A percentile compares a stretch with the other conserved stretches of the same genome.
These are phyloP conservation scores for Bruguiera parviflora DNA, from an alignment of 345 rosid species.

Conservation along the genomic window DNA sequence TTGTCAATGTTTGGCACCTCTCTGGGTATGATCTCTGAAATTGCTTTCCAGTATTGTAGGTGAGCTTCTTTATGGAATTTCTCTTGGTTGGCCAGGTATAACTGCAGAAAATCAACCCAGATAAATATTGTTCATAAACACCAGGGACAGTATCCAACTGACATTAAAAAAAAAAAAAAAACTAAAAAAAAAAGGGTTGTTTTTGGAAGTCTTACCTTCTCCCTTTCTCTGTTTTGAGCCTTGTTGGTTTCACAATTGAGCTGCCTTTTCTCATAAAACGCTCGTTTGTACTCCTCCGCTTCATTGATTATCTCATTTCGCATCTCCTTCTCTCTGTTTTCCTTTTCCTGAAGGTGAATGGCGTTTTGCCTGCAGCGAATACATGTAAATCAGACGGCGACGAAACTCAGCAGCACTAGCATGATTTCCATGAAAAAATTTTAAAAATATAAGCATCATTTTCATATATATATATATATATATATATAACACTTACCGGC, in stretches of 20 bases:
- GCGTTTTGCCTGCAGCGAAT: too few species aligned
- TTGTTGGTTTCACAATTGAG: constrained; percentile 64
- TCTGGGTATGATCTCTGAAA: constrained; percentile 36
- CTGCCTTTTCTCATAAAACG: constrained; percentile 33
- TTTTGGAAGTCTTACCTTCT: constrained; percentile 50
- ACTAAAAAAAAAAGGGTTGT: neutral
- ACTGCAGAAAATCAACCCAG: constrained; percentile 34
- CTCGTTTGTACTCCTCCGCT: constrained; percentile 17
- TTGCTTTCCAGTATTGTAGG: too few species aligned
- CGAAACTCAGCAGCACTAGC: too few species aligned
- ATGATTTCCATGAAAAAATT: too few species aligned
- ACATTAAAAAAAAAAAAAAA: neutral
- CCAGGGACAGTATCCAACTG: too few species aligned
- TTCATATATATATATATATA: too few species aligned
- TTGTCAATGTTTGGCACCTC: constrained; percentile 87
- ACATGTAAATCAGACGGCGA: too few species aligned
- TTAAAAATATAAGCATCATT: too few species aligned
- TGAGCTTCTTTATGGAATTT: constrained; percentile 74
- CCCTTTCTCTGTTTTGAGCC: constrained; percentile 82
- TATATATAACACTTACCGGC: constrained; percentile 6
- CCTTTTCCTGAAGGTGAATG: constrained; percentile 61
- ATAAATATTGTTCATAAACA: neutral
- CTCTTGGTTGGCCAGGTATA: constrained; percentile 79
- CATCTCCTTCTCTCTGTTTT: constrained; percentile 90
- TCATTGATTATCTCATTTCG: constrained; percentile 77